A percentile compares a stretch with the other conserved stretches of the same genome.
These are phyloP conservation scores for Fusarium neocosmosporiellum DNA, from an alignment of 2,329 filamentous ascomycete genomes.

Conservation along the genomic window DNA sequence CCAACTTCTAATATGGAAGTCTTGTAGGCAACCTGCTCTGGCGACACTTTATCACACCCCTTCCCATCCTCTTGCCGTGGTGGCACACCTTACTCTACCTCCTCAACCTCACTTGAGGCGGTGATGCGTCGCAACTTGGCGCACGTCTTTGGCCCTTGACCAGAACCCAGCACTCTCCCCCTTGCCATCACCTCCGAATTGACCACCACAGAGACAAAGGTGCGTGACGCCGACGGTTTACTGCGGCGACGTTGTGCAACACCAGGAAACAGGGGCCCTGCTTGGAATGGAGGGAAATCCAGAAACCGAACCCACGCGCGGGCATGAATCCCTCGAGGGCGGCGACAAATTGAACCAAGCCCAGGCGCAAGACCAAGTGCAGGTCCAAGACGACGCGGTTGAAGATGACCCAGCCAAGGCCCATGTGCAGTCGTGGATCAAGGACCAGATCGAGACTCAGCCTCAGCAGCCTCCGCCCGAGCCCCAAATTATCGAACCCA, in stretches of 20 bases:
- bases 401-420: constrained; percentile 20
- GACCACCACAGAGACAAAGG: constrained; percentile 7
- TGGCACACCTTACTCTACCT: constrained; percentile 7
- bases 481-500: constrained; percentile 5
- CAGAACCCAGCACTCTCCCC: constrained; percentile 8
- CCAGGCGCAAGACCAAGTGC: constrained; percentile 5
- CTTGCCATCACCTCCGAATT: constrained; percentile 5
- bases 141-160: constrained; percentile 1
- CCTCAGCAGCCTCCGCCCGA: constrained; percentile 24
- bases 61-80: not conserved
- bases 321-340: constrained; percentile 11
- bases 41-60: not conserved
- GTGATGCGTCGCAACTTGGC: constrained; percentile 25
- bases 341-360: constrained; percentile 7
- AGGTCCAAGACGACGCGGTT: constrained; percentile 10
- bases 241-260: constrained; percentile 14
- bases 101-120: constrained; percentile 2
- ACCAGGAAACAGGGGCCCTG: constrained; percentile 8
- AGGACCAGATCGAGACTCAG: constrained; percentile 25
- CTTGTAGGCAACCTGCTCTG: not conserved
- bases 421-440: constrained; percentile 35
- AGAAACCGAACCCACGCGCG: constrained; percentile 26
- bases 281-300: constrained; percentile 45
- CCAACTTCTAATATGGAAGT: constrained; percentile 3
- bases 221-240: not conserved